A percentile compares a stretch with the other conserved stretches of the same genome.
Conservation (phyloP, 116 monocot genomes). For the Trichopus zeylanicus region DNA sequence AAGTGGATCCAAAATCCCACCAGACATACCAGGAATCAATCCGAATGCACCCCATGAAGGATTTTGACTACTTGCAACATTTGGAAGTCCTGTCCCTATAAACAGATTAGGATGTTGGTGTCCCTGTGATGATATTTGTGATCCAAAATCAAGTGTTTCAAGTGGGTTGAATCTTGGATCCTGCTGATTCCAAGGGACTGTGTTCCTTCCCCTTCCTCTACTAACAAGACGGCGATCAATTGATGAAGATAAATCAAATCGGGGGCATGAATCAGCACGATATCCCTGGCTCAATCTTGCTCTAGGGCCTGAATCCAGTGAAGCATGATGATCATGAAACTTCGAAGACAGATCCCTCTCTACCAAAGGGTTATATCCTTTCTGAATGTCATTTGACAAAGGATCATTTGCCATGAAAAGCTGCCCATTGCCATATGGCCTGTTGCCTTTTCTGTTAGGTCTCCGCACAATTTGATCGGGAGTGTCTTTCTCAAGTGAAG, state of each 20-base stretch:
- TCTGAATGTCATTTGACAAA: constrained; percentile 23
- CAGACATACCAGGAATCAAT: constrained; percentile 75
- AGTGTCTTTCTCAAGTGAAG: constrained; percentile 30
- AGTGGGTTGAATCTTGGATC: constrained; percentile 57
- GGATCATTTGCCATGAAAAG: constrained; percentile 18
- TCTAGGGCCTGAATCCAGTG: constrained; percentile 28
- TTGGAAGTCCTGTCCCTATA: constrained; percentile 43
- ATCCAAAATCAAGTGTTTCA: constrained; percentile 57
- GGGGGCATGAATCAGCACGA: constrained; percentile 22
- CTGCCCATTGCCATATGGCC: constrained; percentile 42
- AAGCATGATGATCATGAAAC: constrained; percentile 37
- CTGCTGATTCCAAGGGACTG: constrained; percentile 46
- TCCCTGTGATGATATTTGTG: constrained; percentile 62
- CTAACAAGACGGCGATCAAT: constrained; percentile 30
- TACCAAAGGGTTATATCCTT: constrained; percentile 23
- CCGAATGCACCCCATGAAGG: constrained; percentile 87
- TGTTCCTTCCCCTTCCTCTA: constrained; percentile 74
- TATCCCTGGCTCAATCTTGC: constrained; percentile 32
- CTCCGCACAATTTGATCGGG: constrained; percentile 32
- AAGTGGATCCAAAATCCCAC: constrained; percentile 78
- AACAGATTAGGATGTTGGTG: constrained; percentile 56
- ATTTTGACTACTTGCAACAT: constrained; percentile 45
- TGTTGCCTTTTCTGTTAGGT: constrained; percentile 36
- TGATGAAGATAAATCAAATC: constrained; percentile 43
- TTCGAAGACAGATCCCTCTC: constrained; percentile 32